These are phyloP conservation scores for Exsudoporus frostii DNA, from an alignment of 768 basidiomycete species.

Conservation along the genomic window DNA sequence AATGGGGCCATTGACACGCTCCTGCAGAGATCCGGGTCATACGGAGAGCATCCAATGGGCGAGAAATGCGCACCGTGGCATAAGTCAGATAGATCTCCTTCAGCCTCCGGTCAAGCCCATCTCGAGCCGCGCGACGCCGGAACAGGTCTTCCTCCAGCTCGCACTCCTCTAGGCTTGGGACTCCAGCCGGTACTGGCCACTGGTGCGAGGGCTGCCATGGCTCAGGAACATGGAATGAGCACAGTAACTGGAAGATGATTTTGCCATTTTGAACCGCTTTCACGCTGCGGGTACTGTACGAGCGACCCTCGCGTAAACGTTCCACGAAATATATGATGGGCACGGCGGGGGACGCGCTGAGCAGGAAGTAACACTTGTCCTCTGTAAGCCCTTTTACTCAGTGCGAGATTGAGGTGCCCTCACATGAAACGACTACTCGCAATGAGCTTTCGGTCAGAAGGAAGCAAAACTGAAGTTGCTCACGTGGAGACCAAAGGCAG, in stretches of 20 bases:
- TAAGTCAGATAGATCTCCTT: conserved; percentile 32
- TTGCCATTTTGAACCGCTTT: conserved; percentile 56
- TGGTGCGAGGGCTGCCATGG: conserved; percentile 69
- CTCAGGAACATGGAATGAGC: conserved; percentile 82
- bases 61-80: conserved; percentile 21
- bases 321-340: conserved; percentile 82
- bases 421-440: conserved; percentile 64
- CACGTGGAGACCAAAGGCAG: conserved; percentile 68
- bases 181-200: conserved; percentile 60
- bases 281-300: conserved; percentile 65
- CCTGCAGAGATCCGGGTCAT: conserved; percentile 43
- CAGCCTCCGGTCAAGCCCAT: conserved; percentile 32
- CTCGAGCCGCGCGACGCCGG: conserved; percentile 24
- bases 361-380: conserved; percentile 74
- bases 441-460: neutral
- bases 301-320: conserved; percentile 67
- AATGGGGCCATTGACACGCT: conserved; percentile 66
- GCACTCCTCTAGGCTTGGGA: conserved; percentile 58
- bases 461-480: conserved; percentile 29
- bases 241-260: conserved; percentile 61
- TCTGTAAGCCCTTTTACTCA: conserved; percentile 4
- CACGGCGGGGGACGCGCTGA: conserved; percentile 65
- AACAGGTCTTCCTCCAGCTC: conserved; percentile 51
- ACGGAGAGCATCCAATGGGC: conserved; percentile 17
- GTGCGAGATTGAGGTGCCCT: conserved; percentile 18